Percentiles rank a stretch among this genome's conserved stretches.
phyloP scores from a whole-genome alignment of 257 asterid species.

The Ilex aquifolium region DNA sequence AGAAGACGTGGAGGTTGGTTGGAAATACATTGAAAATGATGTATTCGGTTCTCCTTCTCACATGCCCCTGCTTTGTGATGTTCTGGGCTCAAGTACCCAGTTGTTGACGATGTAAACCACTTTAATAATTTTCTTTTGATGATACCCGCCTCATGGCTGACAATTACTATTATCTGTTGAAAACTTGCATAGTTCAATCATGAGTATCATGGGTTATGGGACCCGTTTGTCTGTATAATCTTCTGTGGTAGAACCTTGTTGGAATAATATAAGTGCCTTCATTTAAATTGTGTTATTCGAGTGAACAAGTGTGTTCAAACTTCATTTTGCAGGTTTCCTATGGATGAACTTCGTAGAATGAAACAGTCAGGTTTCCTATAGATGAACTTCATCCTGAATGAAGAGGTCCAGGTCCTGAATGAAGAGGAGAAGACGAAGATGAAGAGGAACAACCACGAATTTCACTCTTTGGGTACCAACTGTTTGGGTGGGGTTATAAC shows the following conservation, averaged over 20 bases:
- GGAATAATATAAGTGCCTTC: neutral
- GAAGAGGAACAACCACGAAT: no score
- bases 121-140: slow-evolving; percentile 3
- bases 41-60: slow-evolving; percentile 61
- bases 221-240: neutral
- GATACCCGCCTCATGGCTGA: neutral
- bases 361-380: no score
- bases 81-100: slow-evolving; percentile 76
- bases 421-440: no score
- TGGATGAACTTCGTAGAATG: no score
- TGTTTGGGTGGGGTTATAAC: no score
- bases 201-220: neutral
- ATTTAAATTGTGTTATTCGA: neutral
- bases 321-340: no score
- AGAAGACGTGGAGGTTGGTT: slow-evolving; percentile 77
- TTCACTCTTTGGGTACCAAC: no score
- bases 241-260: no score
- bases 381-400: no score
- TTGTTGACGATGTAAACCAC: slow-evolving; percentile 55
- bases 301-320: no score
- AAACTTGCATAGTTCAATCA: neutral
- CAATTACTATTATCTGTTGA: neutral
- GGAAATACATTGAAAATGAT: slow-evolving; percentile 71
- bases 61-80: slow-evolving; percentile 59
- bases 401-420: no score